Percentiles rank a stretch among this genome's conserved stretches.
phyloP scores from a whole-genome alignment of 2,329 filamentous ascomycete genomes.

The Colletotrichum siamense region DNA sequence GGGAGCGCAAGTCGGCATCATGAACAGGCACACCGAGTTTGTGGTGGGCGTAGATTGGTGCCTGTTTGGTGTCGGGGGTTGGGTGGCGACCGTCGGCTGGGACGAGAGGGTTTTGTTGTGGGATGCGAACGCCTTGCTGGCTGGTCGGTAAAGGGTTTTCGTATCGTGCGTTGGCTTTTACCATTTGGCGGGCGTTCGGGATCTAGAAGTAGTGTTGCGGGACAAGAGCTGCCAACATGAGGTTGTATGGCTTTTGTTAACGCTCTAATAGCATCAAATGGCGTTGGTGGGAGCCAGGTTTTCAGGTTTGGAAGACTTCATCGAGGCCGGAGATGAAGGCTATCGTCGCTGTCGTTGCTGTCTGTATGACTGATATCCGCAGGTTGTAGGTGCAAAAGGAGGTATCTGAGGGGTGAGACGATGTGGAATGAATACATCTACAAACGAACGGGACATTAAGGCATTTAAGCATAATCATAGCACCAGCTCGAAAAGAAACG shows the following conservation, averaged over 20 bases:
- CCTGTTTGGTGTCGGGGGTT: constrained; percentile 91
- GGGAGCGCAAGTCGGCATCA: constrained; percentile 79
- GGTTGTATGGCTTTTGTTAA: neutral
- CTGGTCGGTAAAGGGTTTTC: constrained; percentile 9
- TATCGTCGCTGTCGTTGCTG: neutral
- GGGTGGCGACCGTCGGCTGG: constrained; percentile 95
- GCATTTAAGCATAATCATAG: neutral
- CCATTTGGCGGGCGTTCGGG: neutral
- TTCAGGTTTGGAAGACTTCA: neutral
- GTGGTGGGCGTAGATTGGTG: constrained; percentile 98
- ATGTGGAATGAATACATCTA: neutral
- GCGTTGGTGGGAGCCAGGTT: neutral
- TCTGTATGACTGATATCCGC: neutral
- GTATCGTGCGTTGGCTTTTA: neutral
- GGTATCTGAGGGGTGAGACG: neutral
- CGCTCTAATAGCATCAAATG: neutral
- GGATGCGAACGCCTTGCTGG: constrained; percentile 72
- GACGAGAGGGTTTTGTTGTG: constrained; percentile 90
- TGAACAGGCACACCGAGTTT: constrained; percentile 95
- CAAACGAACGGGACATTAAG: neutral
- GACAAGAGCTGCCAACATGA: neutral
- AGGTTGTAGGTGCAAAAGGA: neutral
- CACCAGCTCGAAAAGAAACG: neutral
- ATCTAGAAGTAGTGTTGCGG: neutral
- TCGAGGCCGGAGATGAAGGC: neutral